Base-by-base conservation (phyloP, 257 asterid genomes). In the Solanum chiquidenum region DNA sequence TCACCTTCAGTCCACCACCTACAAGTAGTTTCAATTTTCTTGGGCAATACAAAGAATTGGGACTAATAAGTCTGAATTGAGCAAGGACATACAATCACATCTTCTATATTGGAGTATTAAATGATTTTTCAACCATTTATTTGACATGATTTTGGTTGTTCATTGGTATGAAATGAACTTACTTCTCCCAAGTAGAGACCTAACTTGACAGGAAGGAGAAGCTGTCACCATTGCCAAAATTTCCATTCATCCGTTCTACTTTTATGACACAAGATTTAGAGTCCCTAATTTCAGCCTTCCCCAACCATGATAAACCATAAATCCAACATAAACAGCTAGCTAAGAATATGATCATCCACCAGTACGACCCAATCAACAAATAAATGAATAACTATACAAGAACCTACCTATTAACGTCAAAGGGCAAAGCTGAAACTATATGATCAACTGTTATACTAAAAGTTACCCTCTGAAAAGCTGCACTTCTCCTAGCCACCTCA, bases 311-410 rank as follows among this genome's bases (percentile, higher is more conserved):
- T 29, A 18, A 82, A 82, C 85, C 85, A 49, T 49, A 82, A 52
- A 18, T 18, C 25, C 62, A 77, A 27, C 64, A 77, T 8, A 25
- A 42, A 16, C 60, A 13, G 31, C 35, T 40, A 25, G 37, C 84
- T 9, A 44, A 42, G 38, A 44, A 44, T 79, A 79, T 13, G 23
- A 79, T 7, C 35, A 79, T 79, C 85, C 85, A 80, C 85, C 69
- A 49, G 37, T 27, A 29, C 40, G 27, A 49, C 31, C 86, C 86
- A 82, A 82, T 82, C 14, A 82, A 82, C 86, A 82, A 82, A 82
- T 82, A 82, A 82, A 82, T 82, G 86, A 82, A 82, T 82, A 46
- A 82, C 86, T 82, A 10, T 82, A 82, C 86, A 82, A 29, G 44
- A 49, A 49, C 86, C 86, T 82, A 31, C 69, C 68, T 49, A 29